Conservation (phyloP, 495 filamentous ascomycete species). For the Neurospora intermedia region DNA sequence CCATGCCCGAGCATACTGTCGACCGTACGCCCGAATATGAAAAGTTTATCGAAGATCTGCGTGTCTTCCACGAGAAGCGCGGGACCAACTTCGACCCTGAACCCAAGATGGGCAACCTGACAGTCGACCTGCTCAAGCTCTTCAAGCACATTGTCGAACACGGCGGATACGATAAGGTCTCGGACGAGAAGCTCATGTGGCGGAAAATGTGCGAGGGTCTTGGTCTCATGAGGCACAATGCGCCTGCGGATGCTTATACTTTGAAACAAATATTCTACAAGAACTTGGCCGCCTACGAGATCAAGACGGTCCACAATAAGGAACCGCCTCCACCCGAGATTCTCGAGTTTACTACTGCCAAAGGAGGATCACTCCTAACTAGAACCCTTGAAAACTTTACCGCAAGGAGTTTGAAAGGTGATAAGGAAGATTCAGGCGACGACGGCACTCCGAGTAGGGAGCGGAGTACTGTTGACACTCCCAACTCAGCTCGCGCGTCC, state of each 20-base stretch:
- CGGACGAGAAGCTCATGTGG: constrained; percentile 71
- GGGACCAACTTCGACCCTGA: constrained; percentile 63
- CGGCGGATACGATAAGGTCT: constrained; percentile 74
- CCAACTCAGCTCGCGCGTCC: constrained; percentile 47
- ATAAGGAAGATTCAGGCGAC: constrained; percentile 43
- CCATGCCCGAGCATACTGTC: constrained; percentile 26
- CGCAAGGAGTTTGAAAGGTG: constrained; percentile 27
- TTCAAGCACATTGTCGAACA: constrained; percentile 58
- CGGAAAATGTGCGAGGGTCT: constrained; percentile 58
- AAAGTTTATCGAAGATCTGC: constrained; percentile 57
- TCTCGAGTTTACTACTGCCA: constrained; percentile 63
- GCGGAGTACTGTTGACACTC: constrained; percentile 49
- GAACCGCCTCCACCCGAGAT: constrained; percentile 76
- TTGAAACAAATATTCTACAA: constrained; percentile 78
- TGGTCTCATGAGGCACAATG: constrained; percentile 46
- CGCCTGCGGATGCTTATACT: constrained; percentile 61
- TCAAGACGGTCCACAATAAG: constrained; percentile 54
- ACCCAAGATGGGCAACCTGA: constrained; percentile 59
- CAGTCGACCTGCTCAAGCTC: constrained; percentile 59
- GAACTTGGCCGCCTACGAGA: constrained; percentile 74
- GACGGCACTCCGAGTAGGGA: constrained; percentile 56
- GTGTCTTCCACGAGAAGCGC: constrained; percentile 56
- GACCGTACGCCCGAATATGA: constrained; percentile 52
- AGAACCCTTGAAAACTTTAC: constrained; percentile 65
- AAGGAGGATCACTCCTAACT: constrained; percentile 63